These are phyloP conservation scores for Protomyces pachydermus DNA, from an alignment of 1,139 yeast genomes.

Conservation along the genomic window DNA sequence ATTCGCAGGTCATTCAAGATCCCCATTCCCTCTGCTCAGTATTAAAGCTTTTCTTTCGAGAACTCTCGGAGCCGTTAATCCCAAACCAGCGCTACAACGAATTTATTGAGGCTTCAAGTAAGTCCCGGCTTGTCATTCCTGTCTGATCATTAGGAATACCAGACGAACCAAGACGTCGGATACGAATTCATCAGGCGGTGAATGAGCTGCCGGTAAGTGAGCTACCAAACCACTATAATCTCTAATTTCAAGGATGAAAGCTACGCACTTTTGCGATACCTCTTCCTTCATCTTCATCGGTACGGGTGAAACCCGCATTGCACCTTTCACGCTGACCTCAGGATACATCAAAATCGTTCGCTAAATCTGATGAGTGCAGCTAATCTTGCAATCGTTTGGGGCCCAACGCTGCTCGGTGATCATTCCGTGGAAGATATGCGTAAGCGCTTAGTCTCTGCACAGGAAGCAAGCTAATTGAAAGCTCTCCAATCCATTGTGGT, in stretches of 20 bases:
- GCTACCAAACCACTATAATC: not conserved
- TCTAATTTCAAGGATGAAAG: slow-evolving; percentile 68
- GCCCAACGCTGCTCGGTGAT: slow-evolving; percentile 67
- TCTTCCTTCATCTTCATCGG: slow-evolving; percentile 76
- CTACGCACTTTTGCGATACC: slow-evolving; percentile 79
- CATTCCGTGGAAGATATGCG: not conserved
- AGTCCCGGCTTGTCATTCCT: not conserved
- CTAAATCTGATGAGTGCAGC: slow-evolving; percentile 74
- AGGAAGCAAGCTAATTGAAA: not conserved
- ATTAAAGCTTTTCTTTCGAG: not conserved
- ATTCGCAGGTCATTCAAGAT: not conserved
- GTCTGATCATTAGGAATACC: not conserved
- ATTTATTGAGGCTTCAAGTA: not conserved
- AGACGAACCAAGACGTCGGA: not conserved
- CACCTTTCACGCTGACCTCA: not conserved
- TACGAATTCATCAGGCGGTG: not conserved
- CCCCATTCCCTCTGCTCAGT: not conserved
- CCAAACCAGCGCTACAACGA: not conserved
- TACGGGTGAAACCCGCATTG: not conserved
- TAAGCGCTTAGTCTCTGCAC: not conserved
- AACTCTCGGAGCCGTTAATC: not conserved
- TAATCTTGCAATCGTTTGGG: slow-evolving; percentile 85
- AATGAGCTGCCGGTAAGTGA: not conserved
- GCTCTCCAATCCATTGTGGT: not conserved
- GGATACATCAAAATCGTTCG: slow-evolving; percentile 57